These are phyloP conservation scores for Sisymbrium altissimum DNA, from an alignment of 345 rosid genomes.

Conservation along the genomic window DNA sequence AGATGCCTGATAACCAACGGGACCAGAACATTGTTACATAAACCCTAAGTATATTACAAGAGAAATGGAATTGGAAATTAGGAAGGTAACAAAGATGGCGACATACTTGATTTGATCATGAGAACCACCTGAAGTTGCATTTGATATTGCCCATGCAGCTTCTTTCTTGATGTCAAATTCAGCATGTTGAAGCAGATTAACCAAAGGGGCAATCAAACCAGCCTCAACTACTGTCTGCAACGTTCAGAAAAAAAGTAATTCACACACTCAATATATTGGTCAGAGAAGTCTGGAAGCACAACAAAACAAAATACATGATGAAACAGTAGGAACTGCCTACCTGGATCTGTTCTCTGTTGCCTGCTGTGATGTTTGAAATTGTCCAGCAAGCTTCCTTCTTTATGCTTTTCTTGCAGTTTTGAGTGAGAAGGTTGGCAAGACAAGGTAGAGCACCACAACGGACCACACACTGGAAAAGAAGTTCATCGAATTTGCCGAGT, in stretches of 20 bases:
- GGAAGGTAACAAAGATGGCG: background rate
- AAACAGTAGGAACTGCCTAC: constrained; percentile 27
- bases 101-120: constrained; percentile 84
- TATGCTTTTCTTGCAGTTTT: constrained; percentile 80
- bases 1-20: constrained; percentile 37
- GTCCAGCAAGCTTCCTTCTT: constrained; percentile 99
- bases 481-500: constrained; percentile 1
- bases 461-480: constrained; percentile 57
- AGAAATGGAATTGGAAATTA: background rate
- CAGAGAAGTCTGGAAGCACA: background rate
- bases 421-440: constrained; percentile 66
- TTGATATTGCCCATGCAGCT: constrained; percentile 95
- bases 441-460: constrained; percentile 66
- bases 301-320: background rate
- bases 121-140: constrained; percentile 91
- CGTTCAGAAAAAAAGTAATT: background rate
- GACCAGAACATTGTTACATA: background rate
- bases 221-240: constrained; percentile 71
- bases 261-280: background rate
- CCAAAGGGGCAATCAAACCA: constrained; percentile 59
- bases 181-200: constrained; percentile 68
- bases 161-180: constrained; percentile 94
- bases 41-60: background rate
- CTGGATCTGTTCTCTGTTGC: constrained; percentile 91
- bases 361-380: constrained; percentile 92